Conservation (phyloP, 106 monocot genomes). For the Ottelia alismoides region DNA sequence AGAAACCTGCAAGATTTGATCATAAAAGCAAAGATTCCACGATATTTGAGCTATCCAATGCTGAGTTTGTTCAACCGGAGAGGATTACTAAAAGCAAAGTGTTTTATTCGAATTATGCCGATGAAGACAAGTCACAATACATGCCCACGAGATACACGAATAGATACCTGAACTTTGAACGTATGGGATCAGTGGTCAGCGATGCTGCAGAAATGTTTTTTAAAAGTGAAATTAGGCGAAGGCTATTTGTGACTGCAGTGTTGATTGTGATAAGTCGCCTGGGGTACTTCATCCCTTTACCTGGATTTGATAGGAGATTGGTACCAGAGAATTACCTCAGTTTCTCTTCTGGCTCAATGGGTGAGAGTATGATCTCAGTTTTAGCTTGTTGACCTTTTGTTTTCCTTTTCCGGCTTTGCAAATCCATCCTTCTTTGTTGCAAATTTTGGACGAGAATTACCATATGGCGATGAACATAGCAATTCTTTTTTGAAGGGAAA, state of each 20-base stretch:
- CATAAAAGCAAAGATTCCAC: no score
- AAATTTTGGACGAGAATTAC: no score
- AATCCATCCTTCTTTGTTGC: no score
- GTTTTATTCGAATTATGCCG: no score
- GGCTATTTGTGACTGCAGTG: conserved; percentile 76
- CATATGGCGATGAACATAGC: no score
- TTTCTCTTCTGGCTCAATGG: conserved; percentile 74
- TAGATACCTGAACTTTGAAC: conserved; percentile 59
- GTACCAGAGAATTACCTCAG: conserved; percentile 87
- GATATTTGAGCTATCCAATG: no score
- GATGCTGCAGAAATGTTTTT: conserved; percentile 73
- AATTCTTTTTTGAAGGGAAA: no score
- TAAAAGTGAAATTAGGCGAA: conserved; percentile 90
- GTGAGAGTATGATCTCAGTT: conserved; percentile 19
- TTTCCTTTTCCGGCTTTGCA: no score
- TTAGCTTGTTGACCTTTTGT: no score
- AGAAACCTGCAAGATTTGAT: no score
- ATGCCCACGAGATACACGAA: conserved; percentile 41
- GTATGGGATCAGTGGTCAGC: conserved; percentile 56
- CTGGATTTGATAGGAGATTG: conserved; percentile 82
- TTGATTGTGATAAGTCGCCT: conserved; percentile 71
- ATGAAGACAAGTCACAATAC: background rate
- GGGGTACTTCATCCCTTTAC: conserved; percentile 88
- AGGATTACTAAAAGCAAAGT: no score
- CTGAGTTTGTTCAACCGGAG: no score